Conservation (phyloP, 345 rosid species). For the Citrus unshiu region DNA sequence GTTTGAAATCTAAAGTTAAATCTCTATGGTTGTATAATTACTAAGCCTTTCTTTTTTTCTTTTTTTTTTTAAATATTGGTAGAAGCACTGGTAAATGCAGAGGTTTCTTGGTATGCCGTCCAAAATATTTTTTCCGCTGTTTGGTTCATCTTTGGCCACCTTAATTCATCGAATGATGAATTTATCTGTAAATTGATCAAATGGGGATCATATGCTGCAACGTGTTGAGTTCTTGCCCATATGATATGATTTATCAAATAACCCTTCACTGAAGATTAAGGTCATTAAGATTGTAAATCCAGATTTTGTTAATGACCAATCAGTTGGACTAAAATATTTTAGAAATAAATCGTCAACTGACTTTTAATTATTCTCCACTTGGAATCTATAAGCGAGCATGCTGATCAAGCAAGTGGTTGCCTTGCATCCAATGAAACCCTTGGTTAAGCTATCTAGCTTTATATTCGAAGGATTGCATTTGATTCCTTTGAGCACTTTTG, state of each 20-base stretch:
- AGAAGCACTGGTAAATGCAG: background rate
- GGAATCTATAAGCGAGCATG: slow-evolving; percentile 10
- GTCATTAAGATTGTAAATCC: background rate
- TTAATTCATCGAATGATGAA: background rate
- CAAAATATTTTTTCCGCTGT: too few species aligned
- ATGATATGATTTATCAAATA: background rate
- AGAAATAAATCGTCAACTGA: slow-evolving; percentile 4
- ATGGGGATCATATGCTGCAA: background rate
- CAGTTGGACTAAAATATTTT: slow-evolving; percentile 7
- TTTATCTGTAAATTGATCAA: background rate
- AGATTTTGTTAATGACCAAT: background rate
- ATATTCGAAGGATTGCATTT: slow-evolving; percentile 5
- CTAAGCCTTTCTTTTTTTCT: background rate
- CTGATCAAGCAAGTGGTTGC: slow-evolving; percentile 16
- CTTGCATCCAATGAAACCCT: slow-evolving; percentile 15
- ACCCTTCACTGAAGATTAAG: background rate
- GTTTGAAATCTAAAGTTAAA: background rate
- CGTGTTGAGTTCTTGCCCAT: too few species aligned
- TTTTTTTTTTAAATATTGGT: too few species aligned
- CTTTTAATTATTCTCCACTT: slow-evolving; percentile 22
- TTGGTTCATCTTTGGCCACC: background rate
- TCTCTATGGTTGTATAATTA: background rate
- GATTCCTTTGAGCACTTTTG: slow-evolving; percentile 17
- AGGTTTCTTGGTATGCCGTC: too few species aligned
- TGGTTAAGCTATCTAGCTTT: background rate